Evolutionary conservation across 495 filamentous ascomycete species (phyloP).

Genomic region (Lophiotrema nucula): DNA sequence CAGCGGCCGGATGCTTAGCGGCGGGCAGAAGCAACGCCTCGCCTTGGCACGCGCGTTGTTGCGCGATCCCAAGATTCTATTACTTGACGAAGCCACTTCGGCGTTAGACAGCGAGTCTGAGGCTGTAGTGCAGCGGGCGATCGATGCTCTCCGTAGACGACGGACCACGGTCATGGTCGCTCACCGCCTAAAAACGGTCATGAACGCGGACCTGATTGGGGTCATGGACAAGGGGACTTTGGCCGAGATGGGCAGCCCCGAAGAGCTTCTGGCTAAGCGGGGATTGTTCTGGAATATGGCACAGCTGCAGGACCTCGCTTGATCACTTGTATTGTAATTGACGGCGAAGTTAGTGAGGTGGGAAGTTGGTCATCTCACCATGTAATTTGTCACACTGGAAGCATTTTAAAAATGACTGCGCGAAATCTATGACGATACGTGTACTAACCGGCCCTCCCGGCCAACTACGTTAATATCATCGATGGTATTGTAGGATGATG

Average conservation of each 20-base stretch:
- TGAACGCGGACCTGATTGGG: conserved; percentile 72
- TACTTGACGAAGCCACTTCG: conserved; percentile 82
- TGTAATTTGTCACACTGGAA: conserved; percentile 6
- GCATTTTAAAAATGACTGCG: neutral
- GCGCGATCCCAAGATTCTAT: conserved; percentile 71
- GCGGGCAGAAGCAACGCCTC: conserved; percentile 42
- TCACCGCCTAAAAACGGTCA: conserved; percentile 70
- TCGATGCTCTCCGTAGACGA: conserved; percentile 66
- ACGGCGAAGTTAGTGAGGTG: neutral
- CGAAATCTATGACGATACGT: too few relatives aligned
- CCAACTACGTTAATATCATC: too few relatives aligned
- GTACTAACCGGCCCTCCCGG: too few relatives aligned
- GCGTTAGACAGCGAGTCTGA: conserved; percentile 75
- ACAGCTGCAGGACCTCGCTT: conserved; percentile 38
- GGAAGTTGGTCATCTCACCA: conserved; percentile 2
- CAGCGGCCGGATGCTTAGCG: conserved; percentile 39
- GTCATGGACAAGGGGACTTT: conserved; percentile 67
- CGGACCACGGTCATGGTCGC: conserved; percentile 81
- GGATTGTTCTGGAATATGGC: conserved; percentile 54
- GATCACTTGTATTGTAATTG: conserved; percentile 7
- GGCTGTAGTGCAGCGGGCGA: conserved; percentile 64
- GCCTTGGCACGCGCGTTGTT: conserved; percentile 48
- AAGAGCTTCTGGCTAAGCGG: conserved; percentile 59
- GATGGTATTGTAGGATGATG: too few relatives aligned
- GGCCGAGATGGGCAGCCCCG: conserved; percentile 66